Percentiles rank a stretch among this genome's conserved stretches.
These are phyloP conservation scores for Gnomoniopsis smithogilvyi DNA, from an alignment of 2,329 filamentous ascomycete genomes.

Conservation along the genomic window DNA sequence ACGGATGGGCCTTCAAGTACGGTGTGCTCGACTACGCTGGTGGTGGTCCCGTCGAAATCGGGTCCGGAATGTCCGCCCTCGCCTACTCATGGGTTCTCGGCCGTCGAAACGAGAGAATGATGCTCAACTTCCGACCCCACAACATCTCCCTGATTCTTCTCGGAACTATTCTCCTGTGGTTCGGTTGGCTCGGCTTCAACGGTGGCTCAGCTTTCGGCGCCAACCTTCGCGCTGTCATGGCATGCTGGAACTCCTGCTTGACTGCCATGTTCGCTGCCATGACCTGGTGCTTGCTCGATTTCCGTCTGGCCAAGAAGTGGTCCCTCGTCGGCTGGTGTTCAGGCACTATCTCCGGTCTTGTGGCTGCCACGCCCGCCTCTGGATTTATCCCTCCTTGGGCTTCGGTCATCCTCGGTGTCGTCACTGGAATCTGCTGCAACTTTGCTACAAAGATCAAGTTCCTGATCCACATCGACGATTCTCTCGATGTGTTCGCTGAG, in stretches of 20 bases:
- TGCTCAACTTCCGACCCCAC: slow-evolving; percentile 99
- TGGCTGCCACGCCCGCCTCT: slow-evolving; percentile 66
- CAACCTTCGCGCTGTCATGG: slow-evolving; percentile 91
- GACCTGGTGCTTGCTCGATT: slow-evolving; percentile 95
- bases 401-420: slow-evolving; percentile 62
- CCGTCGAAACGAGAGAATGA: slow-evolving; percentile 97
- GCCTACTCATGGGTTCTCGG: slow-evolving; percentile 96
- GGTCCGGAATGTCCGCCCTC: slow-evolving; percentile 85
- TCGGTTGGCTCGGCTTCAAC: slow-evolving; percentile 99
- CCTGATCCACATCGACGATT: slow-evolving; percentile 64
- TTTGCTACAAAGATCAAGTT: slow-evolving; percentile 66
- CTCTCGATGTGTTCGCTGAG: slow-evolving; percentile 70
- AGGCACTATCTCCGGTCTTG: slow-evolving; percentile 67
- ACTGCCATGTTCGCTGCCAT: slow-evolving; percentile 89
- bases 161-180: slow-evolving; percentile 94
- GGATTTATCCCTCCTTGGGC: slow-evolving; percentile 68
- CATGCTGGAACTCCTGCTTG: slow-evolving; percentile 96
- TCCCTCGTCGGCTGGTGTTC: slow-evolving; percentile 75
- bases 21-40: slow-evolving; percentile 96
- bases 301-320: slow-evolving; percentile 91
- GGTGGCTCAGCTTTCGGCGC: slow-evolving; percentile 92
- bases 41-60: slow-evolving; percentile 95
- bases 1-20: slow-evolving; percentile 88
- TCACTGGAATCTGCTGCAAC: slow-evolving; percentile 64
- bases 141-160: slow-evolving; percentile 97